phyloP scores from a whole-genome alignment of 1,284 basidiomycete species.

The Fomes fomentarius region DNA sequence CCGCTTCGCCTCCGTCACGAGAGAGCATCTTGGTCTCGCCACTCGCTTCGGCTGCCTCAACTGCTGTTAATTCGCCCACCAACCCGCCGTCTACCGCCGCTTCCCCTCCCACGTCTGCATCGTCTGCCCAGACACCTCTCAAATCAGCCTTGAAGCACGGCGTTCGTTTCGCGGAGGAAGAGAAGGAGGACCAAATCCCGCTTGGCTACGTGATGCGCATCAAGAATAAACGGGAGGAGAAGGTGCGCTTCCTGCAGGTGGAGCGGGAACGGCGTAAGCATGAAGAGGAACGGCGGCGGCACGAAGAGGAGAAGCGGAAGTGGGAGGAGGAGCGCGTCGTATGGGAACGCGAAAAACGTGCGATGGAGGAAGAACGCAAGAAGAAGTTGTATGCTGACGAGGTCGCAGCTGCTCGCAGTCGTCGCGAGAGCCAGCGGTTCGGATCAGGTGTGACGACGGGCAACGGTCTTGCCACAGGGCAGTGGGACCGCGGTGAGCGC shows the following conservation, averaged over 20 bases:
- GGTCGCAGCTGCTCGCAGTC: slow-evolving; percentile 58
- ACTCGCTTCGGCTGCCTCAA: slow-evolving; percentile 8
- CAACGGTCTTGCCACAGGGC: slow-evolving; percentile 21
- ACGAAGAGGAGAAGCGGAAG: slow-evolving; percentile 49
- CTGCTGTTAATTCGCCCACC: slow-evolving; percentile 10
- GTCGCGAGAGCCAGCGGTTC: slow-evolving; percentile 57
- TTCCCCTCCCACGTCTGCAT: slow-evolving; percentile 20
- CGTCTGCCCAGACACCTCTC: slow-evolving; percentile 10
- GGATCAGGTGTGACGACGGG: slow-evolving; percentile 27
- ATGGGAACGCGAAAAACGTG: slow-evolving; percentile 59
- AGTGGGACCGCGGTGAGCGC: slow-evolving; percentile 23
- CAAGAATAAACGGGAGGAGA: slow-evolving; percentile 72
- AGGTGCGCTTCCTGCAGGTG: slow-evolving; percentile 64
- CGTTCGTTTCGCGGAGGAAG: slow-evolving; percentile 70
- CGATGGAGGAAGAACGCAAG: slow-evolving; percentile 58
- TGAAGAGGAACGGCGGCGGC: slow-evolving; percentile 50
- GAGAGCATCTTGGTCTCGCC: slow-evolving; percentile 3
- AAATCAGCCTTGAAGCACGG: slow-evolving; percentile 47
- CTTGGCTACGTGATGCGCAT: slow-evolving; percentile 67
- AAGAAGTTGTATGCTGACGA: slow-evolving; percentile 60
- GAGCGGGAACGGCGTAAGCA: slow-evolving; percentile 57
- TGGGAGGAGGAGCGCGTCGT: slow-evolving; percentile 58
- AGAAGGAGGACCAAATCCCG: slow-evolving; percentile 68
- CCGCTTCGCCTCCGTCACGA: slow-evolving; percentile 18
- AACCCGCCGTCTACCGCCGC: slow-evolving; percentile 8